A percentile compares a stretch with the other conserved stretches of the same genome.
Conservation (phyloP, 2,329 filamentous ascomycete species). For the Lachnellula cervina region DNA sequence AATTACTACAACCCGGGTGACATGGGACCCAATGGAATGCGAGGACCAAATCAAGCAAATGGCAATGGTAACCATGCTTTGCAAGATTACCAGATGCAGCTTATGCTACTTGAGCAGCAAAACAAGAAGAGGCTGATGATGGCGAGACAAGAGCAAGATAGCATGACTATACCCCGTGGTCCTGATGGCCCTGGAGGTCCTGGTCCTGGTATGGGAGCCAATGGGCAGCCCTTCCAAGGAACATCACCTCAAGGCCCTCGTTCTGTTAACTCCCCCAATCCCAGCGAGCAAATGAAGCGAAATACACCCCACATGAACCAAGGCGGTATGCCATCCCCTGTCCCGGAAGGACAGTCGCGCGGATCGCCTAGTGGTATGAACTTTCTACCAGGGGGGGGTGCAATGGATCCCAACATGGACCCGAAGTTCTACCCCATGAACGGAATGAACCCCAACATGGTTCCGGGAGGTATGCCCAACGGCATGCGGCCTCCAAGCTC, state of each 20-base stretch:
- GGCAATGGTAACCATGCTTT: slow-evolving; percentile 62
- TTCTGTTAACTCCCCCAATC: slow-evolving; percentile 69
- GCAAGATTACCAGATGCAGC: slow-evolving; percentile 84
- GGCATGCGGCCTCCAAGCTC: slow-evolving; percentile 65
- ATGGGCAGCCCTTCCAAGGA: slow-evolving; percentile 60
- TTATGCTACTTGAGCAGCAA: slow-evolving; percentile 82
- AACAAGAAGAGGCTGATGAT: slow-evolving; percentile 83
- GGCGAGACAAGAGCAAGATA: slow-evolving; percentile 74
- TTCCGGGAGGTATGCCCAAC: slow-evolving; percentile 53
- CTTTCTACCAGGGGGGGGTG: slow-evolving; percentile 51
- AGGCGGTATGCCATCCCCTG: slow-evolving; percentile 63
- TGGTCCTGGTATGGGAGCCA: slow-evolving; percentile 44
- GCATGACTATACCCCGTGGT: slow-evolving; percentile 44
- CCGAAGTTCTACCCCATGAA: slow-evolving; percentile 56
- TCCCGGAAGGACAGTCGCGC: slow-evolving; percentile 65
- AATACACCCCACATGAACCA: slow-evolving; percentile 69
- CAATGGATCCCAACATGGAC: slow-evolving; percentile 57
- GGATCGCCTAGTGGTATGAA: slow-evolving; percentile 61
- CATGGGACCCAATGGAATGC: slow-evolving; percentile 55
- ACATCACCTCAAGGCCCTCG: slow-evolving; percentile 64
- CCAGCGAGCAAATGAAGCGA: slow-evolving; percentile 73
- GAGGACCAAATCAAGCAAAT: slow-evolving; percentile 41
- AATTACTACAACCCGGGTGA: slow-evolving; percentile 61
- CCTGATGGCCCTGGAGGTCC: slow-evolving; percentile 50
- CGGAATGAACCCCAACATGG: slow-evolving; percentile 49